A percentile compares a stretch with the other conserved stretches of the same genome.
These are phyloP conservation scores for Calocera viscosa DNA, from an alignment of 768 basidiomycete genomes.

Conservation along the genomic window DNA sequence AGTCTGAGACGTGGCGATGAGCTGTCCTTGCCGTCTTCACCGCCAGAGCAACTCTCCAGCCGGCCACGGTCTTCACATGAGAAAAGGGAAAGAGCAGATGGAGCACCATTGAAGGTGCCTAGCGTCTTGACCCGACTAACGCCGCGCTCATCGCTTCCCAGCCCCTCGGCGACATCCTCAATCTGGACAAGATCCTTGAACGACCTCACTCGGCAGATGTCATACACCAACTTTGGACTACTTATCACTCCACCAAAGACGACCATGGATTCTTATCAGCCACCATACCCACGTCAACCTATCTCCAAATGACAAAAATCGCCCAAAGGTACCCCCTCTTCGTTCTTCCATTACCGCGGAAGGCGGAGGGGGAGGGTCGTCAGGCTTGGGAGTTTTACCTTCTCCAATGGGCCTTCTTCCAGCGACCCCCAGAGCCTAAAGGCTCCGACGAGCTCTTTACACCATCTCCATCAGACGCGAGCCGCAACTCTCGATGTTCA, in stretches of 20 bases:
- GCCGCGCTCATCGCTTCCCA: slow-evolving; percentile 28
- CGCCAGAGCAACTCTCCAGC: neutral
- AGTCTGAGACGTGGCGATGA: neutral
- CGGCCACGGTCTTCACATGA: neutral
- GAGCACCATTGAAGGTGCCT: slow-evolving; percentile 28
- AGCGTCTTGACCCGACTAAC: slow-evolving; percentile 36
- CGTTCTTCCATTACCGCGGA: slow-evolving; percentile 68
- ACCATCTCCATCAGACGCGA: slow-evolving; percentile 15
- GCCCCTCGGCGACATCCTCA: slow-evolving; percentile 73
- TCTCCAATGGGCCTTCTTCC: slow-evolving; percentile 83
- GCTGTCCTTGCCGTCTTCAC: neutral
- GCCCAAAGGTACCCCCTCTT: slow-evolving; percentile 64
- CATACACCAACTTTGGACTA: slow-evolving; percentile 74
- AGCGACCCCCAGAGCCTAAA: slow-evolving; percentile 45
- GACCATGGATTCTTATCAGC: slow-evolving; percentile 77
- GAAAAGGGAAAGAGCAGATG: slow-evolving; percentile 39
- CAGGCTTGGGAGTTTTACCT: slow-evolving; percentile 67
- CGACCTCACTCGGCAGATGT: slow-evolving; percentile 59
- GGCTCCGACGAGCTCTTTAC: slow-evolving; percentile 29
- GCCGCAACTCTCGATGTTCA: slow-evolving; percentile 26
- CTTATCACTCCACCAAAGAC: slow-evolving; percentile 74
- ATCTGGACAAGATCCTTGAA: slow-evolving; percentile 53
- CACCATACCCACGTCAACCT: slow-evolving; percentile 56
- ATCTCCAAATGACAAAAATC: slow-evolving; percentile 52
- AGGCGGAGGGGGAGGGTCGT: slow-evolving; percentile 22